Evolutionary conservation across 2,329 filamentous ascomycete genomes (phyloP), one percentile per base, ranked within the genome.

Genomic region (Pseudogymnoascus sp.): DNA sequence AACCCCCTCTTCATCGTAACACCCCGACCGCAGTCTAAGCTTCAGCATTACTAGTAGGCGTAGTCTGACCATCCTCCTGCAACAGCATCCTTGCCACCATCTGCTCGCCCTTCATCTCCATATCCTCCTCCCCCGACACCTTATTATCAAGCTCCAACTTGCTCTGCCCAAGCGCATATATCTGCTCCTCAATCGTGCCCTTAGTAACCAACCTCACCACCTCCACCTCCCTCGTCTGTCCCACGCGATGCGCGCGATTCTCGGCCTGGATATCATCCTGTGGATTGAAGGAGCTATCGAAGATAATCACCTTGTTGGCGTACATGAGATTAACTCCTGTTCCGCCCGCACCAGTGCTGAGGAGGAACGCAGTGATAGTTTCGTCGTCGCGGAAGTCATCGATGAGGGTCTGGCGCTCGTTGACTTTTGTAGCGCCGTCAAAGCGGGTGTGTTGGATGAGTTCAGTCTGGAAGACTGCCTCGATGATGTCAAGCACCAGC

Each of bases 261-360:
- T 98, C 95, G 0, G 95, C 95, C 75, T 99, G 95, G n/a, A 96
- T 87, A 73, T 99, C 95, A 70, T 98, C 93, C 74, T 99, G 95
- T 0, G 95, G 95, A 71, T 99, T 99, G 78, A 97, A 96, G n/a
- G 88, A 91, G 68, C 90, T 90, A 76, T 99, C 95, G 74, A 98
- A 97, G 72, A 99, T 95, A 76, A 99, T 86, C 70, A 99, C 93
- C 77, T 97, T 98, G 79, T 98, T 98, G 4, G 95, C 95, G 37
- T 90, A 90, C 6, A 93, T 95, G 63, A 99, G 79, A 76, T 99
- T 99, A 79, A 99, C 96, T 43, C 95, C 95, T 0, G 93, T 95
- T n/a, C 95, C 95, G 62, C 95, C 95, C 0, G 93, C 93, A 66
- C 92, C 93, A 0, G 95, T 99, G 0, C 90, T 95, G 5, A 99